A percentile compares a stretch with the other conserved stretches of the same genome.
Evolutionary conservation across 768 basidiomycete species (phyloP).

Genomic region (Obba rivulosa): DNA sequence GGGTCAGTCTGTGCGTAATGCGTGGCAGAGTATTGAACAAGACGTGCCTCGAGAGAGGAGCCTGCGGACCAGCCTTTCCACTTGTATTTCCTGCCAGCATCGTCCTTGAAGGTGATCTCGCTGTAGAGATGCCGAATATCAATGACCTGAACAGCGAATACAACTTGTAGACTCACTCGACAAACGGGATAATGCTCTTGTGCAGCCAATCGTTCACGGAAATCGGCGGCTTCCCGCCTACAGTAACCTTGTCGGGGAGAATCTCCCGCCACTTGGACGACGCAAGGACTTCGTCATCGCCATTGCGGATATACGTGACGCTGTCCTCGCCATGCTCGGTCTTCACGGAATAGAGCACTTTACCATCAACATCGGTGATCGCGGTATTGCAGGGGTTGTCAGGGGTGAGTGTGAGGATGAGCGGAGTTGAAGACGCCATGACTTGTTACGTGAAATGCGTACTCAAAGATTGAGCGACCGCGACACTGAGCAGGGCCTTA

Average conservation of each 20-base stretch:
- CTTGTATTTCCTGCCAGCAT: slow-evolving; percentile 29
- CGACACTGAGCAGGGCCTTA: too few species aligned
- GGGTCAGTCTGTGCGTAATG: neutral
- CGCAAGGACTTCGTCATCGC: slow-evolving; percentile 28
- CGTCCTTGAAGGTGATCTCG: slow-evolving; percentile 32
- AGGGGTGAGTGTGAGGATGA: slow-evolving; percentile 28
- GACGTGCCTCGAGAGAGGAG: slow-evolving; percentile 29
- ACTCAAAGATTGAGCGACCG: too few species aligned
- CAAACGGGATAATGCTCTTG: slow-evolving; percentile 36
- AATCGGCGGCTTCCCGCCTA: slow-evolving; percentile 27
- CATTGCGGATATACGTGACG: slow-evolving; percentile 29
- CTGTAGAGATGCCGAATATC: slow-evolving; percentile 17
- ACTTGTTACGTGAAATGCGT: too few species aligned
- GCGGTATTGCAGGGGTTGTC: slow-evolving; percentile 40
- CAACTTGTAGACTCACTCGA: slow-evolving; percentile 25
- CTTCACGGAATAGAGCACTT: slow-evolving; percentile 31
- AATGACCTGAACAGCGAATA: neutral
- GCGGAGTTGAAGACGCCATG: too few species aligned
- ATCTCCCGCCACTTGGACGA: slow-evolving; percentile 35
- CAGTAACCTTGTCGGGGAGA: slow-evolving; percentile 33
- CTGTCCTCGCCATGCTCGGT: slow-evolving; percentile 29
- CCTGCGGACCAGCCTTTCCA: slow-evolving; percentile 39
- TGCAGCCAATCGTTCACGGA: slow-evolving; percentile 34
- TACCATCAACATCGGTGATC: slow-evolving; percentile 26
- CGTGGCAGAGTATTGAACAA: neutral